Conservation (phyloP, 805 yeast genomes). For the Metschnikowia lunata region DNA sequence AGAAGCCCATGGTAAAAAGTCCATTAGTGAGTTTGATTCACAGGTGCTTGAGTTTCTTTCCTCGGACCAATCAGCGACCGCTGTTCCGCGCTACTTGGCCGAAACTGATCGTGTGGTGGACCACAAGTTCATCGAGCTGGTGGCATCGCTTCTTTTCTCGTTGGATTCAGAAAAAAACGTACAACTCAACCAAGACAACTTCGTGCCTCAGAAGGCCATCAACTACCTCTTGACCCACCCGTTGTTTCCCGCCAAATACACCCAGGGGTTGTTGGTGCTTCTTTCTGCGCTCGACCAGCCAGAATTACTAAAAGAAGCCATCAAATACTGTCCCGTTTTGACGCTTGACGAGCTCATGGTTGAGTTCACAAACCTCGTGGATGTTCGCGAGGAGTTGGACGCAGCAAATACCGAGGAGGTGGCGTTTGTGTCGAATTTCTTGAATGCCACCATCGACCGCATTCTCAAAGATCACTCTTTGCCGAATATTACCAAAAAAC, state of each 20-base stretch:
- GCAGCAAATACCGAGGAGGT: constrained; percentile 8
- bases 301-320: constrained; percentile 72
- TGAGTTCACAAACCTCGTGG: constrained; percentile 48
- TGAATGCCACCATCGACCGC: constrained; percentile 44
- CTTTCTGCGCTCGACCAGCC: constrained; percentile 42
- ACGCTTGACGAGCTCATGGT: constrained; percentile 58
- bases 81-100: constrained; percentile 28
- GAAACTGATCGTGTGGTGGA: constrained; percentile 67
- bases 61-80: background rate
- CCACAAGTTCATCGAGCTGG: constrained; percentile 45
- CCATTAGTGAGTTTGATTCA: constrained; percentile 17
- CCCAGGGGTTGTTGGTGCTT: constrained; percentile 53
- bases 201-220: constrained; percentile 54
- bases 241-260: constrained; percentile 60
- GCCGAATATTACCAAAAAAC: constrained; percentile 51
- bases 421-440: constrained; percentile 13
- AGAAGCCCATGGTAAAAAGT: constrained; percentile 2
- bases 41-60: constrained; percentile 22
- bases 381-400: constrained; percentile 15
- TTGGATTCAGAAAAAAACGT: constrained; percentile 20
- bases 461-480: constrained; percentile 61
- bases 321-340: constrained; percentile 71
- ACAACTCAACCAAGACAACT: constrained; percentile 21
- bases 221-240: constrained; percentile 85
- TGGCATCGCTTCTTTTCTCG: constrained; percentile 41